Base-by-base conservation (phyloP, 345 rosid genomes). In the Triadica sebifera region DNA sequence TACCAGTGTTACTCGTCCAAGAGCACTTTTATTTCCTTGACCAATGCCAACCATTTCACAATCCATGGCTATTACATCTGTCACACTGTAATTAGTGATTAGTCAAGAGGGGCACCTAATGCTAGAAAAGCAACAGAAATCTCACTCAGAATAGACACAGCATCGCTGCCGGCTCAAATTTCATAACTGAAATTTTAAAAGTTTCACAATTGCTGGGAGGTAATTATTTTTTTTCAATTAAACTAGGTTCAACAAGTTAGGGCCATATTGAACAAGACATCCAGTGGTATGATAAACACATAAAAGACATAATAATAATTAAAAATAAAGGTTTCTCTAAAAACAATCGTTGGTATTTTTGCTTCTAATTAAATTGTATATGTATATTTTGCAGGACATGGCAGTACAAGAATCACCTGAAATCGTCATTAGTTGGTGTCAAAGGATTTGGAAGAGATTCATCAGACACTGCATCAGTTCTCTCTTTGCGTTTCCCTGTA, bases 21-120 rank as follows among this genome's bases (percentile, higher is more conserved):
- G 96, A 61, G 99, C 99, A 43, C 98, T 93, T 81, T 85, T 91
- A 74, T 87, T 95, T 85, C 93, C 97, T 79, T 84, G 93, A 74
- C 91, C 83, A 13, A 93, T 88, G 68, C 99, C 99, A 80, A 95
- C 99, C 99, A 95, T 93, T 85, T 95, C 99, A 29, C 99, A 95
- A 71, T 95, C 98, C 93, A 95, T 91, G 57, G 93, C 99, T 66
- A 95, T 80, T 67, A 70, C 94, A 83, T 88, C 93, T 74, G 98
- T 90, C 85, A 90, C 38, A 85, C 98, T 95, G 93, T 70, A 76
- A 77, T 37, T 60, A 58, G 74, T 73, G 68, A 74, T 75, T 24
- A 74, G 79, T 67, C 17, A 75, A 34, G 72, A 25, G 43, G 65
- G 51, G 2, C 50, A 73, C 43, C 47, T 51, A 61, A 29, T 69